Evolutionary conservation across 2,329 filamentous ascomycete species (phyloP).

Genomic region (Hymenoscyphus infarciens): DNA sequence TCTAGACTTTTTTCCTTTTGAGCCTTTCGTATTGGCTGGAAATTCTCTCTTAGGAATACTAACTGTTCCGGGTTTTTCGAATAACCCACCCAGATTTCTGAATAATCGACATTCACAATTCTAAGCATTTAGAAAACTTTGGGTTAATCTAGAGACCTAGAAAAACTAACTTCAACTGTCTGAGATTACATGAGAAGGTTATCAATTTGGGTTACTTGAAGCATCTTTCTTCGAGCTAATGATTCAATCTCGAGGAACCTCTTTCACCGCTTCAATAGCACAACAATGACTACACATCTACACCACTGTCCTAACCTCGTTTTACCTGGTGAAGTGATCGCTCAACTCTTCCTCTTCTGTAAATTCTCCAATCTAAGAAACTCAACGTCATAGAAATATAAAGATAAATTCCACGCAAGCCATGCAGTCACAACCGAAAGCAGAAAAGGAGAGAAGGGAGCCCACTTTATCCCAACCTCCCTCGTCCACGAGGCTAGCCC

Average conservation of each 20-base stretch:
- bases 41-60: background rate
- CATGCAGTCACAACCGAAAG: background rate
- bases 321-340: too few relatives aligned
- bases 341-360: too few relatives aligned
- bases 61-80: too few relatives aligned
- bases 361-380: background rate
- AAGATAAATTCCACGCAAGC: background rate
- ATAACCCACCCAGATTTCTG: too few relatives aligned
- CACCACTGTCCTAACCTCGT: background rate
- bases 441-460: background rate
- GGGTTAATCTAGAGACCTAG: too few relatives aligned
- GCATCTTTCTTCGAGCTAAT: background rate
- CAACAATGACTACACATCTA: background rate
- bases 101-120: too few relatives aligned
- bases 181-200: too few relatives aligned
- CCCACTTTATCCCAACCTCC: background rate
- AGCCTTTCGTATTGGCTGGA: background rate
- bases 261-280: background rate
- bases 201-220: too few relatives aligned
- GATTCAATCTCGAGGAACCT: background rate
- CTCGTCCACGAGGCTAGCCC: background rate
- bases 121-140: too few relatives aligned
- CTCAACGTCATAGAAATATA: background rate
- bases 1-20: background rate
- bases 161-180: too few relatives aligned